Evolutionary conservation across 768 basidiomycete genomes (phyloP).

Genomic region (Fomitopsis serialis): DNA sequence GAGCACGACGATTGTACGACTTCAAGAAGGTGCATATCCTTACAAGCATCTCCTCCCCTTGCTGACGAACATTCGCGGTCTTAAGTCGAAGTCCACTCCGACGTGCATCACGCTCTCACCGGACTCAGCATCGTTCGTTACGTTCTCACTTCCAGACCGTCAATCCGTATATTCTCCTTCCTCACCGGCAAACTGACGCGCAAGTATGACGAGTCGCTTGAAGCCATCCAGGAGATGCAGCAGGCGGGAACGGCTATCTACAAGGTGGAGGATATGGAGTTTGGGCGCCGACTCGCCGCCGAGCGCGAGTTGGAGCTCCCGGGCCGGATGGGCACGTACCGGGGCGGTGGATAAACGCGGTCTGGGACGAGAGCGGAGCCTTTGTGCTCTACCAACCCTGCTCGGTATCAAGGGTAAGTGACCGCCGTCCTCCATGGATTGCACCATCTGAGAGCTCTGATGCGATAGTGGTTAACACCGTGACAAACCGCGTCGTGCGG

Average conservation of each 20-base stretch:
- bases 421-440: background rate
- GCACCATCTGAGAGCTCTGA: background rate
- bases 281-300: constrained; percentile 89
- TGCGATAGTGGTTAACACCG: constrained; percentile 79
- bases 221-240: constrained; percentile 97
- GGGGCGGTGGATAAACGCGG: constrained; percentile 78
- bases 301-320: constrained; percentile 89
- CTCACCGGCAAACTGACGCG: constrained; percentile 83
- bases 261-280: constrained; percentile 98
- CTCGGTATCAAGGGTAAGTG: constrained; percentile 88
- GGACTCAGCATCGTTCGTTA: constrained; percentile 83
- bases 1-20: constrained; percentile 88
- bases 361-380: constrained; percentile 98
- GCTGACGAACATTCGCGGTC: constrained; percentile 2
- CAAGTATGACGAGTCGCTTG: constrained; percentile 91
- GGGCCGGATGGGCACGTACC: constrained; percentile 68
- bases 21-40: constrained; percentile 80
- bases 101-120: constrained; percentile 92
- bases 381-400: constrained; percentile 92
- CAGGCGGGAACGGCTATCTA: constrained; percentile 93
- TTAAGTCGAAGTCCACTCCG: constrained; percentile 91
- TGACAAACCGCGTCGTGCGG: constrained; percentile 87
- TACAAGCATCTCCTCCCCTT: background rate
- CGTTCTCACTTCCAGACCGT: constrained; percentile 89
- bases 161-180: constrained; percentile 94